Base-by-base conservation (phyloP, 2,329 filamentous ascomycete species). In the Monosporascus sp. region DNA sequence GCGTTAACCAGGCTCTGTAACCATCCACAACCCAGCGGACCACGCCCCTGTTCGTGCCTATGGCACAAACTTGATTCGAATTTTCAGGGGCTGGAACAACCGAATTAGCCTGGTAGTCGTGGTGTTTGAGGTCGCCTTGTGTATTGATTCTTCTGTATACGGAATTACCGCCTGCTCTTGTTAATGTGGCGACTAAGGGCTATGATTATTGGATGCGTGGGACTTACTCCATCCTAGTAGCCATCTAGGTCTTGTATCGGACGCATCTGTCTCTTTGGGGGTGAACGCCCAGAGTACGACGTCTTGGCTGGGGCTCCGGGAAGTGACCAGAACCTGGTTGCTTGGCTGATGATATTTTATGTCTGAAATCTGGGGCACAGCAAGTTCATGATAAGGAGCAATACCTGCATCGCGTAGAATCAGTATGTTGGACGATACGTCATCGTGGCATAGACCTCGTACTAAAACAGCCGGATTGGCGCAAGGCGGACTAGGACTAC, bases 21-120 rank as follows among this genome's bases (percentile, higher is more conserved):
- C 68, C 63, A 54, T 70, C 58, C 37, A 61, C 55, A 35, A 66
- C 59, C 18, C 76, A 65, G 20, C 66, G 62, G 14, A 78, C 51
- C 6, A 83, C 67, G n/a, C 79, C 80, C 2, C 64, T 62, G 58
- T 68, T 76, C 1, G 78, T 77, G 44, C 78, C 80, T 44, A 80
- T 64, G 5, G 77, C 67, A 62, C 77, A 81, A 40, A 75, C 59
- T 1, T 76, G 52, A 35, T 68, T 55, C 5, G 74, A 74, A 37
- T 45, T 51, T 2, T 65, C 49, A 0, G 76, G 75, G 0, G 76
- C 76, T 0, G 75, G 65, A 1, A 72, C 58, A 1, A 68, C 37
- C 35, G 56, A 55, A 46, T 64, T 73, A 20, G 72, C 72, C n/a
- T 68, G 67, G 55, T 76, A 69, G 20, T 76, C 71, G 26, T 53